A percentile compares a stretch with the other conserved stretches of the same genome.
phyloP scores from a whole-genome alignment of 1,284 basidiomycete species.

The Leccinum huronense region DNA sequence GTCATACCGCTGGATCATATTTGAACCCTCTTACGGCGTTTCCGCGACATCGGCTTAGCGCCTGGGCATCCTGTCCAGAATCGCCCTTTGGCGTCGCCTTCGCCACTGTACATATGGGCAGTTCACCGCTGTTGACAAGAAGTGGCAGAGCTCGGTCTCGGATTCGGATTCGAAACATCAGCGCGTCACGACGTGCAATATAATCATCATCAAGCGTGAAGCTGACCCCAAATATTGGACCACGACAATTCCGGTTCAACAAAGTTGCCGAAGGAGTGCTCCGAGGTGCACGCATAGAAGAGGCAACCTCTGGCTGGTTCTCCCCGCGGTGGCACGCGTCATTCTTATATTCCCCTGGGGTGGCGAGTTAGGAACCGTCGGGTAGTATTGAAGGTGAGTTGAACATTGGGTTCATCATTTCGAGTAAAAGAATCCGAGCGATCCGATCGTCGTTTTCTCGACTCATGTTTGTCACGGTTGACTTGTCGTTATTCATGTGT shows the following conservation, averaged over 20 bases:
- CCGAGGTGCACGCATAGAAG: not conserved
- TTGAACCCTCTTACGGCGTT: too few relatives aligned
- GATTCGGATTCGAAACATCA: not conserved
- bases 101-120: not conserved
- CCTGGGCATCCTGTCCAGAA: too few relatives aligned
- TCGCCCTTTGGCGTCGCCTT: not conserved
- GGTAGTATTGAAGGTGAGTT: not conserved
- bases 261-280: not conserved
- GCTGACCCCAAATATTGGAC: not conserved
- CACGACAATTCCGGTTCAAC: not conserved
- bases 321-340: not conserved
- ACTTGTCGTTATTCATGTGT: not conserved
- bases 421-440: not conserved
- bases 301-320: not conserved
- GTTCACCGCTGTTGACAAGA: not conserved
- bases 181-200: not conserved
- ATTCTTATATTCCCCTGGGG: not conserved
- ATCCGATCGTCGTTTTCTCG: not conserved
- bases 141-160: not conserved
- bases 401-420: not conserved
- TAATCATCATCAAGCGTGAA: not conserved
- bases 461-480: not conserved
- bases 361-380: not conserved
- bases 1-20: too few relatives aligned
- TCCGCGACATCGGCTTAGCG: too few relatives aligned